Percentiles rank a stretch among this genome's conserved stretches.
Evolutionary conservation across 306 rosid genomes (phyloP).

Genomic region (Betula pendula): DNA sequence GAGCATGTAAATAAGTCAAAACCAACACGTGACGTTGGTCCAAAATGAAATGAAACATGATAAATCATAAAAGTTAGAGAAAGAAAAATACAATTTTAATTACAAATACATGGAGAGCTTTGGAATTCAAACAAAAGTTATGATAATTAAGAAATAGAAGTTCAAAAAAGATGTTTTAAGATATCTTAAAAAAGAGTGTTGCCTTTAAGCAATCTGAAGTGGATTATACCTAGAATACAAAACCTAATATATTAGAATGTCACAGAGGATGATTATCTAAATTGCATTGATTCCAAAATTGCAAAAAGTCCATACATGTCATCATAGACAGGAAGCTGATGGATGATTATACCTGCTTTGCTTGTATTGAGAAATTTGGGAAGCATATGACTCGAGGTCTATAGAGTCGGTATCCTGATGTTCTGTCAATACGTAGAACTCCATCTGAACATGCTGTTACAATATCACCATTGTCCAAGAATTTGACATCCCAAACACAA

Average conservation of each 20-base stretch:
- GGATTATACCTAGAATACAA: not conserved
- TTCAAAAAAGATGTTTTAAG: not conserved
- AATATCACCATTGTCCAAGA: constrained; percentile 92
- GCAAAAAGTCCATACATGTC: not conserved
- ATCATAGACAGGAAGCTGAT: constrained; percentile 23
- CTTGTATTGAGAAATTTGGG: constrained; percentile 73
- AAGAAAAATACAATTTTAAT: not conserved
- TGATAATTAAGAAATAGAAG: not conserved
- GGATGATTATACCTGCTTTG: constrained; percentile 60
- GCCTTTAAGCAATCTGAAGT: not conserved
- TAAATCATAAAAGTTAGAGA: not conserved
- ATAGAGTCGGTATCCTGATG: constrained; percentile 62
- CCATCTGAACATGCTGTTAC: constrained; percentile 98
- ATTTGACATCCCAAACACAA: constrained; percentile 95
- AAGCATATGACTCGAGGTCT: constrained; percentile 67
- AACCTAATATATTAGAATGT: not conserved
- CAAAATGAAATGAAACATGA: not conserved
- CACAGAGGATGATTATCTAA: not conserved
- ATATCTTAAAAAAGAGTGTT: too few species aligned
- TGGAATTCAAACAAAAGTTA: not conserved
- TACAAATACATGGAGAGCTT: not conserved
- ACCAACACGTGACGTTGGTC: constrained; percentile 17
- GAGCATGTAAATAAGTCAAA: constrained; percentile 16
- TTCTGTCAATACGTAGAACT: constrained; percentile 67
- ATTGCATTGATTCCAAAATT: not conserved